Evolutionary conservation across 169 alveolate species (phyloP).

Genomic region (Plasmodium inui): DNA sequence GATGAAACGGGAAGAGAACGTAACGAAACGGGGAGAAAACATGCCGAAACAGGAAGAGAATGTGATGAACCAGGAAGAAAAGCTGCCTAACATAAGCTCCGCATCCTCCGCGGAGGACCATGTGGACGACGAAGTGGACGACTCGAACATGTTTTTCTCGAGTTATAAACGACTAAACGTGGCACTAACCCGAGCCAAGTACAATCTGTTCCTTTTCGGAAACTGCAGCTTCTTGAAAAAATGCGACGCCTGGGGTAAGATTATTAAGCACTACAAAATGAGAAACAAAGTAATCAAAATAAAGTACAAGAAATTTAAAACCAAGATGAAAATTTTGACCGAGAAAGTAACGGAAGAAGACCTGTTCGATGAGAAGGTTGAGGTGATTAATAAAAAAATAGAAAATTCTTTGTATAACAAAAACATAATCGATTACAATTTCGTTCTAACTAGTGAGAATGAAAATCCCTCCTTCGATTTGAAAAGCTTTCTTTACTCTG

Average conservation of each 20-base stretch:
- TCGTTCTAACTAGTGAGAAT: constrained; percentile 22
- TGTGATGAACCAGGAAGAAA: not conserved
- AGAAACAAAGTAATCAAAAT: constrained; percentile 57
- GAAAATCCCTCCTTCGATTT: constrained; percentile 21
- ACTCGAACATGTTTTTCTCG: constrained; percentile 85
- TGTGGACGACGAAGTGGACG: constrained; percentile 21
- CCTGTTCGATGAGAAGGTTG: constrained; percentile 33
- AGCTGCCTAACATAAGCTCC: not conserved
- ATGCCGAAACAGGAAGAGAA: not conserved
- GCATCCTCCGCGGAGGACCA: constrained; percentile 16
- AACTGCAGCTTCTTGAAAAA: constrained; percentile 40
- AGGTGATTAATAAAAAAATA: constrained; percentile 38
- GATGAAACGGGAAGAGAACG: not conserved
- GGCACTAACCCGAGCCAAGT: constrained; percentile 94
- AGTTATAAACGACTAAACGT: constrained; percentile 96
- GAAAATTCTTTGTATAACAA: constrained; percentile 70
- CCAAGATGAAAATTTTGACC: constrained; percentile 16
- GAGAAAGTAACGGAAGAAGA: constrained; percentile 12
- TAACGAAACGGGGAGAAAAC: no score
- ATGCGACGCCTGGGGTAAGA: constrained; percentile 63
- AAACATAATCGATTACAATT: constrained; percentile 53
- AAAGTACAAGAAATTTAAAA: constrained; percentile 9
- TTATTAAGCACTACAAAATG: constrained; percentile 52
- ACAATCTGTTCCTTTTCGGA: constrained; percentile 92
- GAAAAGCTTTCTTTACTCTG: not conserved